Conservation (phyloP, 768 basidiomycete genomes). For the Kwoniella sp. region DNA sequence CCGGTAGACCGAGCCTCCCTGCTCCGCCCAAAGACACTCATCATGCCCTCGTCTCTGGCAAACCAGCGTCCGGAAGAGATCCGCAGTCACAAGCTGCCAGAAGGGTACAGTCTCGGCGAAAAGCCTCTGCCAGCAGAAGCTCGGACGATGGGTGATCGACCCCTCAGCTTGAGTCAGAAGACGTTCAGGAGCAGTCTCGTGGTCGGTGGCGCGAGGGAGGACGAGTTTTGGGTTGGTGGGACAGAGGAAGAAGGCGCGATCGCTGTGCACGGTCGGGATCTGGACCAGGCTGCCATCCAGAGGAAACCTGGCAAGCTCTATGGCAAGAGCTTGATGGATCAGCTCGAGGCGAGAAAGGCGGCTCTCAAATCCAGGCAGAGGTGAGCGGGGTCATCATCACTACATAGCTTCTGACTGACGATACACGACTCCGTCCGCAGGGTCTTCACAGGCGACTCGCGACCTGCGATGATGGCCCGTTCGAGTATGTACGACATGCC, state of each 20-base stretch:
- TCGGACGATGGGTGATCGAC: slow-evolving; percentile 51
- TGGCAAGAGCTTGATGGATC: slow-evolving; percentile 75
- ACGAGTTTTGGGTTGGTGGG: slow-evolving; percentile 62
- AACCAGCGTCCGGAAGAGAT: slow-evolving; percentile 42
- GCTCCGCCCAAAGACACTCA: slow-evolving; percentile 81
- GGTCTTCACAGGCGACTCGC: slow-evolving; percentile 78
- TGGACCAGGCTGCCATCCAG: slow-evolving; percentile 41
- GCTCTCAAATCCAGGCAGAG: slow-evolving; percentile 77
- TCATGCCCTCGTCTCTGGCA: slow-evolving; percentile 89
- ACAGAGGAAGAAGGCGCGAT: slow-evolving; percentile 70
- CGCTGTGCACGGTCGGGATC: slow-evolving; percentile 42
- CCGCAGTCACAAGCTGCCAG: slow-evolving; percentile 38
- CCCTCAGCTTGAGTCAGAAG: slow-evolving; percentile 67
- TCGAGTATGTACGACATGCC: slow-evolving; percentile 69
- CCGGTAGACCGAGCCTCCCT: slow-evolving; percentile 55
- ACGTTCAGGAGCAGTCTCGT: slow-evolving; percentile 77
- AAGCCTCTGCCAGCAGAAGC: slow-evolving; percentile 74
- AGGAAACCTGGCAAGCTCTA: slow-evolving; percentile 55
- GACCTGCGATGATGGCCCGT: slow-evolving; percentile 91
- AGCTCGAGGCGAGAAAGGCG: slow-evolving; percentile 75
- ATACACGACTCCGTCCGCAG: slow-evolving; percentile 53
- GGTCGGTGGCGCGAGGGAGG: slow-evolving; percentile 65
- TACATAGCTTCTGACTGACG: slow-evolving; percentile 5
- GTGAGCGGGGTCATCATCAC: slow-evolving; percentile 54
- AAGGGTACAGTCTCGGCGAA: slow-evolving; percentile 59